A percentile compares a stretch with the other conserved stretches of the same genome.
Evolutionary conservation across 116 monocot genomes (phyloP).

Genomic region (Papilionanthe hybrid): DNA sequence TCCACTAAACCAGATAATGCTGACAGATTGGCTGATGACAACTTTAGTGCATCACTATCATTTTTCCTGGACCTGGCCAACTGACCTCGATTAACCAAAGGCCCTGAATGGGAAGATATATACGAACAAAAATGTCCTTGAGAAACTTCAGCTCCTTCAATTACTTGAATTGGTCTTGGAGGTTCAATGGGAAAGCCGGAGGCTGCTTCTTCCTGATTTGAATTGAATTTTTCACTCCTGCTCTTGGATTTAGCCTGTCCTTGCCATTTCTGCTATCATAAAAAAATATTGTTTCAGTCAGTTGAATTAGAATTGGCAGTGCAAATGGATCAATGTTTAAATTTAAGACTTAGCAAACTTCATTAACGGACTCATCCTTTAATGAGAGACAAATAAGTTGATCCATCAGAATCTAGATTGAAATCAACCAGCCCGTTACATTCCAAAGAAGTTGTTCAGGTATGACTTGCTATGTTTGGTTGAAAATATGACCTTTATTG

Average conservation of each 20-base stretch:
- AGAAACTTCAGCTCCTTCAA: slow-evolving; percentile 40
- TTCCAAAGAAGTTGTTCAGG: neutral
- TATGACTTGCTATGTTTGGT: neutral
- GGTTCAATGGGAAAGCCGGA: slow-evolving; percentile 95
- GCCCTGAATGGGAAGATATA: slow-evolving; percentile 75
- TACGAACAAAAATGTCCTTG: slow-evolving; percentile 19
- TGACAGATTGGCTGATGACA: slow-evolving; percentile 25
- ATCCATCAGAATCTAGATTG: no score
- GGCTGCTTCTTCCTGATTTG: slow-evolving; percentile 66
- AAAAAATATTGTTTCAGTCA: neutral
- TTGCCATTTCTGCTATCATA: slow-evolving; percentile 59
- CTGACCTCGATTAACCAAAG: slow-evolving; percentile 52
- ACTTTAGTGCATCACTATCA: slow-evolving; percentile 32
- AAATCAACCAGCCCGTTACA: neutral
- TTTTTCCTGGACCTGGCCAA: slow-evolving; percentile 37
- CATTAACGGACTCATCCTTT: no score
- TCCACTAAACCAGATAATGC: slow-evolving; percentile 24
- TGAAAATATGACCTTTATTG: slow-evolving; percentile 48
- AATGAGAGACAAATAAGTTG: no score
- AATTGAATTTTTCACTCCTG: slow-evolving; percentile 78
- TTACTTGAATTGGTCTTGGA: slow-evolving; percentile 32
- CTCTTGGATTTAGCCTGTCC: slow-evolving; percentile 49
- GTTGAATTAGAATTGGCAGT: neutral
- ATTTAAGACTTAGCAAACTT: no score
- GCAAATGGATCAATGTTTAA: no score